Percentiles rank a stretch among this genome's conserved stretches.
phyloP scores from a whole-genome alignment of 2,329 filamentous ascomycete species.

The Calonectria leucothoes region DNA sequence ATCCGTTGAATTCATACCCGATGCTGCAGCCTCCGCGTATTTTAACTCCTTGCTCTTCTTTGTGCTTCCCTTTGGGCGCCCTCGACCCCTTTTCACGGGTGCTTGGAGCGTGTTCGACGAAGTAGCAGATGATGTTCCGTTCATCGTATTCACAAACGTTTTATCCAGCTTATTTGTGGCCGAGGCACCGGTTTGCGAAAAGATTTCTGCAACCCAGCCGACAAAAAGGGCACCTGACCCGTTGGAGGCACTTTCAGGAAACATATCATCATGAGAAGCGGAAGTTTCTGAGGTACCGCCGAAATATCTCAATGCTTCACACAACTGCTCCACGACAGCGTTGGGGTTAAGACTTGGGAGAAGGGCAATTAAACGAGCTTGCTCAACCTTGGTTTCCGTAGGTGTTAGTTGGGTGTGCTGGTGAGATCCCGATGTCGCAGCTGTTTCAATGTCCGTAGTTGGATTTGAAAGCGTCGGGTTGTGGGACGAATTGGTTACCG shows the following conservation, averaged over 20 bases:
- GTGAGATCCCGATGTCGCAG: constrained; percentile 27
- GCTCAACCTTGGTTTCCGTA: constrained; percentile 67
- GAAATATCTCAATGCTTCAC: constrained; percentile 72
- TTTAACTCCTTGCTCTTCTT: constrained; percentile 65
- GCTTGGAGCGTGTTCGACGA: constrained; percentile 14
- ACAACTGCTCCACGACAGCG: constrained; percentile 71
- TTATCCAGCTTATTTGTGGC: constrained; percentile 10
- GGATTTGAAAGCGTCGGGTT: not conserved
- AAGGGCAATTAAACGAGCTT: constrained; percentile 68
- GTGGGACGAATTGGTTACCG: not conserved
- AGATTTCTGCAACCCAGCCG: constrained; percentile 73
- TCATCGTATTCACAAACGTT: constrained; percentile 24
- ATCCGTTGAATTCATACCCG: constrained; percentile 14
- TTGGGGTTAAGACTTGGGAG: constrained; percentile 66
- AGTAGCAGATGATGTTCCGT: constrained; percentile 14
- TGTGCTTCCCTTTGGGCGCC: constrained; percentile 67
- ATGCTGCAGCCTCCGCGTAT: constrained; percentile 46
- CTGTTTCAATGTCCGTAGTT: not conserved
- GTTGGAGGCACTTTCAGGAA: constrained; percentile 68
- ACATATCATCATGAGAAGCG: constrained; percentile 62
- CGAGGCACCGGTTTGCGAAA: constrained; percentile 55
- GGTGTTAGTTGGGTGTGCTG: constrained; percentile 33
- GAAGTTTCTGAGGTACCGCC: constrained; percentile 68
- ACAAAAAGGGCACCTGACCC: constrained; percentile 69
- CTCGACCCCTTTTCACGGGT: constrained; percentile 58